These are phyloP conservation scores for Cucurbita moschata DNA, from an alignment of 306 rosid genomes.

Conservation along the genomic window DNA sequence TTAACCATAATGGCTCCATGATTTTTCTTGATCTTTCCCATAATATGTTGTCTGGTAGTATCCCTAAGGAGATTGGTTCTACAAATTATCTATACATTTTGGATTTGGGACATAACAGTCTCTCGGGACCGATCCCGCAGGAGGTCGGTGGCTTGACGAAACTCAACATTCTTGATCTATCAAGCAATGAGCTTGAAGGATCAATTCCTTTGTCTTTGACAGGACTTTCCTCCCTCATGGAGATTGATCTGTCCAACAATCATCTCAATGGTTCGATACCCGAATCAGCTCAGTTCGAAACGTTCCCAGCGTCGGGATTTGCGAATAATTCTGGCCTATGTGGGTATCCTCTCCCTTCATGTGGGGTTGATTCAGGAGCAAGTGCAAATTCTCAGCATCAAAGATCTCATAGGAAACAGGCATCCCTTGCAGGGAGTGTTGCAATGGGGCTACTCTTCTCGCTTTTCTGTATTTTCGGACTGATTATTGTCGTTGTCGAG, in stretches of 20 bases:
- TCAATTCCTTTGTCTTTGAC: slow-evolving; percentile 47
- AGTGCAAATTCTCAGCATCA: slow-evolving; percentile 19
- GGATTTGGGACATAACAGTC: slow-evolving; percentile 63
- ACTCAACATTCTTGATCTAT: slow-evolving; percentile 83
- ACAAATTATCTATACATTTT: slow-evolving; percentile 47
- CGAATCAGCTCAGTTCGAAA: slow-evolving; percentile 56
- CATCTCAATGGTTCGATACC: slow-evolving; percentile 50
- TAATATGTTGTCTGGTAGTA: slow-evolving; percentile 53
- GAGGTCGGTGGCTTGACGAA: slow-evolving; percentile 49
- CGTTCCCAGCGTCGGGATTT: slow-evolving; percentile 43
- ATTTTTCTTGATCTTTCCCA: slow-evolving; percentile 76
- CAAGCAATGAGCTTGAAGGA: slow-evolving; percentile 53
- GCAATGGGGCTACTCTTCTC: slow-evolving; percentile 84
- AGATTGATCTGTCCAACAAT: slow-evolving; percentile 70
- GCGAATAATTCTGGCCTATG: slow-evolving; percentile 74
- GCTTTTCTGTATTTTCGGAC: slow-evolving; percentile 67
- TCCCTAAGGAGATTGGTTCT: slow-evolving; percentile 68
- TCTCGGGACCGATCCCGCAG: slow-evolving; percentile 63
- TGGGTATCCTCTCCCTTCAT: slow-evolving; percentile 59
- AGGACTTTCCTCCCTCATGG: slow-evolving; percentile 47
- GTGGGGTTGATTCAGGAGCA: slow-evolving; percentile 16
- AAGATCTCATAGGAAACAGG: slow-evolving; percentile 47
- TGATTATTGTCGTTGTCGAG: slow-evolving; percentile 55
- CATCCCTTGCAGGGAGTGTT: slow-evolving; percentile 68
- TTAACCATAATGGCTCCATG: slow-evolving; percentile 68